Evolutionary conservation across 1,139 yeast genomes (phyloP).

Genomic region (Suhomyces yuchorum): DNA sequence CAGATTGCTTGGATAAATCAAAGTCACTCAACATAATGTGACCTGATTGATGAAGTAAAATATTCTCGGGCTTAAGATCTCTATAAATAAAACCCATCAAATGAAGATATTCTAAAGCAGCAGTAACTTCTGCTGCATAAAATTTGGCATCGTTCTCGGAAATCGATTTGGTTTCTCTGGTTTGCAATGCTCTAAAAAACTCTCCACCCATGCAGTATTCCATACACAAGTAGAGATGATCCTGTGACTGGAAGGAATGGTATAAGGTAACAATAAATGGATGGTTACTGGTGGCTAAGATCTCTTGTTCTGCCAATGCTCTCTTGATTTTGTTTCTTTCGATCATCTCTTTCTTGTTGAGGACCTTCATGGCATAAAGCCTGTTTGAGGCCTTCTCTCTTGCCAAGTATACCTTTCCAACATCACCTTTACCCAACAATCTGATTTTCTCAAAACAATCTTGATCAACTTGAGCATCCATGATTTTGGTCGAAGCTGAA

Average conservation of each 20-base stretch:
- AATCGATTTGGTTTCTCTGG: conserved; percentile 83
- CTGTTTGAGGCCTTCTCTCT: conserved; percentile 75
- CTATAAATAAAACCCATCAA: conserved; percentile 95
- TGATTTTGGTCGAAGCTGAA: conserved; percentile 67
- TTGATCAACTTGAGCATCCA: conserved; percentile 82
- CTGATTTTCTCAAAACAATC: conserved; percentile 86
- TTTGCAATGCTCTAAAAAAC: conserved; percentile 93
- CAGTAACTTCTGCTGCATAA: conserved; percentile 96
- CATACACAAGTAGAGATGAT: conserved; percentile 92
- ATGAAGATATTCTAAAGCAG: conserved; percentile 94
- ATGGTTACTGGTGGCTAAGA: conserved; percentile 91
- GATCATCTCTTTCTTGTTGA: conserved; percentile 90
- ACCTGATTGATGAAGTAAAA: conserved; percentile 89
- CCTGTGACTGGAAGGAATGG: conserved; percentile 95
- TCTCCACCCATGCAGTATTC: conserved; percentile 99
- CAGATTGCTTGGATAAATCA: conserved; percentile 90
- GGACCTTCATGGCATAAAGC: conserved; percentile 89
- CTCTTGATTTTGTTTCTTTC: conserved; percentile 92
- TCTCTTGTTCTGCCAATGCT: conserved; percentile 95
- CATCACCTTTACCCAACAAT: conserved; percentile 93
- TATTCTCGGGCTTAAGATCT: conserved; percentile 94
- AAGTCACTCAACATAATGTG: conserved; percentile 98
- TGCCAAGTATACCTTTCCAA: conserved; percentile 92
- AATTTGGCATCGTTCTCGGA: conserved; percentile 87
- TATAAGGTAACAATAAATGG: conserved; percentile 96